These are phyloP conservation scores for Podila verticillata DNA, from an alignment of 192 early-diverging fungal species.

Conservation along the genomic window DNA sequence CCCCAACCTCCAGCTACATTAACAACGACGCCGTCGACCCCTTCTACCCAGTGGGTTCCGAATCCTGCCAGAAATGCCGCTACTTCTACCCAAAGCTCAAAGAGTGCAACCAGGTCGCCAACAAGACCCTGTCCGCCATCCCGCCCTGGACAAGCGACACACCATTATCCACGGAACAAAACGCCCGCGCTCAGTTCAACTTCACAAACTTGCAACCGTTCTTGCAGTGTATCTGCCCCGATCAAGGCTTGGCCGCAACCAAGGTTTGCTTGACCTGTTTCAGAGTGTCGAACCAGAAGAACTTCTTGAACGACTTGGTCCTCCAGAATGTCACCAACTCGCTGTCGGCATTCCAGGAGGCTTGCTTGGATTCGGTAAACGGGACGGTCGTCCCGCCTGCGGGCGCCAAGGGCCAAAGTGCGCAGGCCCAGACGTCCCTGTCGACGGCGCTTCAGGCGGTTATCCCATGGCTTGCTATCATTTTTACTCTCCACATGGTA, in stretches of 20 bases:
- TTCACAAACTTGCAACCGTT: conserved; percentile 37
- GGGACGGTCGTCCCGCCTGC: conserved; percentile 24
- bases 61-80: conserved; percentile 43
- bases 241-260: conserved; percentile 32
- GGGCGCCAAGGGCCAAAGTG: conserved; percentile 13
- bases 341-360: conserved; percentile 30
- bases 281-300: conserved; percentile 15
- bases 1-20: conserved; percentile 1
- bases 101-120: conserved; percentile 37
- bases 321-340: conserved; percentile 22
- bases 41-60: conserved; percentile 25
- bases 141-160: background rate
- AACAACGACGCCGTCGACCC: conserved; percentile 23
- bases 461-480: background rate
- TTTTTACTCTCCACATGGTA: background rate
- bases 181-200: conserved; percentile 6
- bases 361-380: conserved; percentile 22
- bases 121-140: conserved; percentile 3
- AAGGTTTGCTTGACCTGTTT: conserved; percentile 41
- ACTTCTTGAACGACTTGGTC: conserved; percentile 22
- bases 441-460: too few relatives aligned
- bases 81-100: conserved; percentile 49
- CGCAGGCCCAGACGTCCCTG: background rate
- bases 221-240: conserved; percentile 38
- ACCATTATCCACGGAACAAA: background rate